Base-by-base conservation (phyloP, 768 basidiomycete genomes). In the Phaeotremella skinneri region DNA sequence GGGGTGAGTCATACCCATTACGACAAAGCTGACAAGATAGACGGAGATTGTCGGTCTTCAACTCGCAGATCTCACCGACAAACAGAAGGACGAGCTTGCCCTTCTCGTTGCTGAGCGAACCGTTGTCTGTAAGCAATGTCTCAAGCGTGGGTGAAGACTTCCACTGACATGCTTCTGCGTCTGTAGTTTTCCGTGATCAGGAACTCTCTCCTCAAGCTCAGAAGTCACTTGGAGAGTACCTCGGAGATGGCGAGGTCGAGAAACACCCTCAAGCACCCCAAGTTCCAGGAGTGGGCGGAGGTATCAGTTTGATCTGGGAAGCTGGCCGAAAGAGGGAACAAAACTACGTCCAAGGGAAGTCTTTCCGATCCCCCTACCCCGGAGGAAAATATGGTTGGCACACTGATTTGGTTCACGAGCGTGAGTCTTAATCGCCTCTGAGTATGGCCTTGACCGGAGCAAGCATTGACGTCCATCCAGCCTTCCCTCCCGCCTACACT, bases 41-140 rank as follows among this genome's bases (percentile, higher is more conserved):
- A 88, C 87, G 27, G 89, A 90, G 72, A 78, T 90, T 48, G 71
- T 78, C 3, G 89, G 88, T 5, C 79, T 90, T 61, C 88, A 91
- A 76, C 80, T 91, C 25, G 80, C 85, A 56, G 84, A 87, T 67
- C 79, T 90, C 7, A 81, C 85, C 2, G 79, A 82, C 56, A 58
- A 78, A 27, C 88, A 90, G 75, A 90, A 88, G 77, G 87, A 90
- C 68, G 89, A 90, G 68, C 80, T 90, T 9, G 64, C 64, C 21
- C 53, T 66, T 6, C 51, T 67, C 27, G 58, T 67, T 16, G 62
- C 62, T 7, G 65, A 75, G 52, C 69, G 73, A 47, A 58, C 62
- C 27, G 72, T 75, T 45, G 73, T 75, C 25, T 75, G 52, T 63
- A 29, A 50, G 63, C 56, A 11, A 32, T 23, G 21, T 26, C 21